phyloP scores from a whole-genome alignment of 2,329 filamentous ascomycete species.

The Didymella keratinophila region DNA sequence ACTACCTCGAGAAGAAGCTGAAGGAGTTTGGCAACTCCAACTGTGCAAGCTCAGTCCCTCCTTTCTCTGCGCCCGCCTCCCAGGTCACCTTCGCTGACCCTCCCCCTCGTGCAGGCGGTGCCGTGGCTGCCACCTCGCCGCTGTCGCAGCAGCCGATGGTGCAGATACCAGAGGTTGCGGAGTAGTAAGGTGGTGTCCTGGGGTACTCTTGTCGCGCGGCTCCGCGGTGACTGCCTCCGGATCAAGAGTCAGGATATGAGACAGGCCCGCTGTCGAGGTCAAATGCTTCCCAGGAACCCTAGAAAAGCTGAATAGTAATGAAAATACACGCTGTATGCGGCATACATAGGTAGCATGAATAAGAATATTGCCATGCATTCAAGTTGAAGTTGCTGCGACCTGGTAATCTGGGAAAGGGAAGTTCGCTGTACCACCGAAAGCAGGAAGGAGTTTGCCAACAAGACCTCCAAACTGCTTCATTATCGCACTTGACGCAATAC shows the following conservation, averaged over 20 bases:
- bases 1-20: slow-evolving; percentile 40
- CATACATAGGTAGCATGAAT: neutral
- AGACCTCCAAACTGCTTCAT: slow-evolving; percentile 22
- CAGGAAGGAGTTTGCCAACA: slow-evolving; percentile 23
- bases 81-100: slow-evolving; percentile 22
- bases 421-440: slow-evolving; percentile 25
- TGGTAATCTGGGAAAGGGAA: slow-evolving; percentile 28
- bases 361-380: neutral
- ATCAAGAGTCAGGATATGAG: neutral
- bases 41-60: neutral
- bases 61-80: slow-evolving; percentile 27
- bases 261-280: neutral
- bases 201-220: too few relatives aligned
- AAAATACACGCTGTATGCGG: neutral
- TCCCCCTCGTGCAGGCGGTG: slow-evolving; percentile 16
- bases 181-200: slow-evolving; percentile 7
- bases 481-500: slow-evolving; percentile 25
- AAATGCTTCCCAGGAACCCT: neutral
- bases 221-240: neutral
- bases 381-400: neutral
- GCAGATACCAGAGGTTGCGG: slow-evolving; percentile 5
- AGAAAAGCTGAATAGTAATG: neutral
- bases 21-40: slow-evolving; percentile 27
- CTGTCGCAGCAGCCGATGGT: slow-evolving; percentile 5
- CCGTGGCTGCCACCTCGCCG: neutral